Evolutionary conservation across 2,329 filamentous ascomycete species (phyloP).

Genomic region (Lasiodiplodia theobromae): DNA sequence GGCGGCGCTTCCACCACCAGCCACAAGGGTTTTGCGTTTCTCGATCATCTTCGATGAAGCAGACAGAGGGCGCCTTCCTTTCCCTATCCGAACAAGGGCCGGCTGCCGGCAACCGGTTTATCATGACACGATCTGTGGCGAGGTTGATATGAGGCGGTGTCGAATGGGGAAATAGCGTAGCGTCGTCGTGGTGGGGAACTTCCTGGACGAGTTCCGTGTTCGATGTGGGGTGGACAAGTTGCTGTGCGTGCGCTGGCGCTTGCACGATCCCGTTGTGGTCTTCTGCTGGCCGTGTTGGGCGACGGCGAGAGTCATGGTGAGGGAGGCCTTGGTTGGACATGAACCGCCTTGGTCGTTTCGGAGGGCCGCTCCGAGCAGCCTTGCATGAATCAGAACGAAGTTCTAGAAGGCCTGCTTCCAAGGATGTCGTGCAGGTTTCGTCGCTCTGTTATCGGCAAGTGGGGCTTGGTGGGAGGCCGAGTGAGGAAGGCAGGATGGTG

Average conservation of each 20-base stretch:
- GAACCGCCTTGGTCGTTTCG: neutral
- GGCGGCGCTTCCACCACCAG: neutral
- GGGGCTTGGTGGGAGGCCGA: neutral
- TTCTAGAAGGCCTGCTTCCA: slow-evolving; percentile 8
- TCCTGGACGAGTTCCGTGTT: neutral
- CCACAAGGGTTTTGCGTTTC: neutral
- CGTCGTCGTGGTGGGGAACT: neutral
- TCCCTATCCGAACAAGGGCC: neutral
- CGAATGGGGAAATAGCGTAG: slow-evolving; percentile 15
- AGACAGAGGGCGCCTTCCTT: neutral
- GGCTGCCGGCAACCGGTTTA: neutral
- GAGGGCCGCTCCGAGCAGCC: neutral
- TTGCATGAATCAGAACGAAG: neutral
- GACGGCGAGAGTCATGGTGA: neutral
- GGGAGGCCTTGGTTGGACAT: neutral
- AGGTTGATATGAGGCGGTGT: slow-evolving; percentile 14
- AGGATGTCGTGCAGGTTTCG: slow-evolving; percentile 2
- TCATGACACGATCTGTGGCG: neutral
- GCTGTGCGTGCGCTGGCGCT: neutral
- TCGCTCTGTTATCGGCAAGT: neutral
- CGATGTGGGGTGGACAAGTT: neutral
- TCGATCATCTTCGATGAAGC: neutral
- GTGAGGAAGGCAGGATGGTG: neutral
- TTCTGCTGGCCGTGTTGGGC: neutral
- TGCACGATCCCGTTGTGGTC: neutral